Evolutionary conservation across 306 rosid species (phyloP).

Genomic region (Sechiopsis laciniata): DNA sequence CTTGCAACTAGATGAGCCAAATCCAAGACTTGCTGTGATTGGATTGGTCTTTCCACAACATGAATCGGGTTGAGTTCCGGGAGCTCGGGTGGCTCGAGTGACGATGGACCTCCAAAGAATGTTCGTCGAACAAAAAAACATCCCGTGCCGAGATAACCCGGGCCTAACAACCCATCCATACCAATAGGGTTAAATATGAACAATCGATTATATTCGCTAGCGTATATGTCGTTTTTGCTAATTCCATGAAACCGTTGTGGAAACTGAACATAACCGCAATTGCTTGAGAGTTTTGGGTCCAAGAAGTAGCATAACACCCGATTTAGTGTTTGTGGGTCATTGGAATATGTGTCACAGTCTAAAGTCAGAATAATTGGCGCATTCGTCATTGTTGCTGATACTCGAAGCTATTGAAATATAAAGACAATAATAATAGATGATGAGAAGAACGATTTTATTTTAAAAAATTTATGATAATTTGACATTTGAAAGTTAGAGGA

Average conservation of each 20-base stretch:
- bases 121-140: slow-evolving; percentile 32
- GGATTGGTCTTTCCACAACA: slow-evolving; percentile 27
- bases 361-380: slow-evolving; percentile 35
- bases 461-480: no score
- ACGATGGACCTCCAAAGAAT: slow-evolving; percentile 37
- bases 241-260: slow-evolving; percentile 26
- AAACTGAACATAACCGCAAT: slow-evolving; percentile 30
- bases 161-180: slow-evolving; percentile 32
- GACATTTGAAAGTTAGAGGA: no score
- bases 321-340: slow-evolving; percentile 34
- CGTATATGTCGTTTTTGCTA: slow-evolving; percentile 20
- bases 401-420: slow-evolving; percentile 32
- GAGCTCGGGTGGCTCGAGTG: slow-evolving; percentile 19
- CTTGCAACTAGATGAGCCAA: slow-evolving; percentile 29
- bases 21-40: slow-evolving; percentile 8
- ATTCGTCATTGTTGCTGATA: slow-evolving; percentile 40
- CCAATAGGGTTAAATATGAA: slow-evolving; percentile 21
- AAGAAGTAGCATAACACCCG: slow-evolving; percentile 31
- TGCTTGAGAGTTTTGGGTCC: slow-evolving; percentile 13
- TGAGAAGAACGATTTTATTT: no score
- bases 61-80: slow-evolving; percentile 19
- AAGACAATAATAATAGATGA: not conserved
- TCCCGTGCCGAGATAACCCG: slow-evolving; percentile 29
- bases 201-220: not conserved
- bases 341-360: slow-evolving; percentile 43